Evolutionary conservation across 768 basidiomycete genomes (phyloP).

Genomic region (Panaeolus cyanescens): DNA sequence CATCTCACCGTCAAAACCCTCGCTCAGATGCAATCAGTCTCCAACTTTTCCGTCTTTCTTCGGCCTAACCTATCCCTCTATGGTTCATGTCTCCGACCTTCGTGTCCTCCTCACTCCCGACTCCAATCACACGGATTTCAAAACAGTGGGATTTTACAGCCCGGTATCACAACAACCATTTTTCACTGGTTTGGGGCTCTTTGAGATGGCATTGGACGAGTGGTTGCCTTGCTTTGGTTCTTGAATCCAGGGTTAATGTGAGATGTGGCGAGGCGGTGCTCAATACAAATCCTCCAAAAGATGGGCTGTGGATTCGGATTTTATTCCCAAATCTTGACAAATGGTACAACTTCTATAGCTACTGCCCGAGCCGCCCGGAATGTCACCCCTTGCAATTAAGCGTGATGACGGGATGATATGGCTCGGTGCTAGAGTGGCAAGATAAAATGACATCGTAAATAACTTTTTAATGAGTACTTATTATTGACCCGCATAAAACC

Average conservation of each 20-base stretch:
- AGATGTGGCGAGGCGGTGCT: too few species aligned
- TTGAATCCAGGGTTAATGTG: background rate
- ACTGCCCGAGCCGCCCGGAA: too few species aligned
- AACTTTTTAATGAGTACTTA: too few species aligned
- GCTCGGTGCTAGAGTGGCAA: too few species aligned
- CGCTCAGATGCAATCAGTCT: conserved; percentile 37
- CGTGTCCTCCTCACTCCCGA: conserved; percentile 48
- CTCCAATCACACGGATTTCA: conserved; percentile 47
- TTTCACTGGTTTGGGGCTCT: conserved; percentile 47
- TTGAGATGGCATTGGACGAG: conserved; percentile 46
- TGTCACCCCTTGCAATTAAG: too few species aligned
- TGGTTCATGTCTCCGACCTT: conserved; percentile 54
- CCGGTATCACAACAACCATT: conserved; percentile 47
- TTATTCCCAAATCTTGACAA: too few species aligned
- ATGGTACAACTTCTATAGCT: too few species aligned
- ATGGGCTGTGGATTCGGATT: too few species aligned
- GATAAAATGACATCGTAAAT: too few species aligned
- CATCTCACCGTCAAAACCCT: background rate
- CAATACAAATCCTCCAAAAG: too few species aligned
- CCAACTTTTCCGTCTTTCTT: conserved; percentile 40
- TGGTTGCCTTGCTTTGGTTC: conserved; percentile 46
- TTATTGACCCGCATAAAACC: too few species aligned
- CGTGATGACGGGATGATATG: too few species aligned
- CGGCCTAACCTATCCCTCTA: conserved; percentile 44
- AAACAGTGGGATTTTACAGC: conserved; percentile 52